These are phyloP conservation scores for Penstemon barbatus DNA, from an alignment of 257 asterid genomes.

Conservation along the genomic window DNA sequence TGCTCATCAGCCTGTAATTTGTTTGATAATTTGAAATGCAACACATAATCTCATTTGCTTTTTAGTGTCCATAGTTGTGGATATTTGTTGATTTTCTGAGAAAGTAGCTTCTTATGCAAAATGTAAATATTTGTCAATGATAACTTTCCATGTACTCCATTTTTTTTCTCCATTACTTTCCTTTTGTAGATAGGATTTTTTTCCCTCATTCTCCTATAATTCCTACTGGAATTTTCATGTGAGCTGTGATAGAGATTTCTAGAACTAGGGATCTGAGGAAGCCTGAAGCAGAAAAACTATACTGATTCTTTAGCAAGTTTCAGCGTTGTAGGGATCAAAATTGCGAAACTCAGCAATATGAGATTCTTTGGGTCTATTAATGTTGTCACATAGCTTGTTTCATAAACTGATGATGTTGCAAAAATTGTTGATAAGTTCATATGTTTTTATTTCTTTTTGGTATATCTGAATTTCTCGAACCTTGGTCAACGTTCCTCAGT, in stretches of 20 bases:
- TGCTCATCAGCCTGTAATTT: background rate
- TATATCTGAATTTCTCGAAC: conserved; percentile 7
- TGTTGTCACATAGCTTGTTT: background rate
- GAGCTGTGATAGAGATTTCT: background rate
- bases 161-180: background rate
- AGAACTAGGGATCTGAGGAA: conserved; percentile 21
- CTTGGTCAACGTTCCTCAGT: background rate
- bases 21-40: background rate
- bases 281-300: conserved; percentile 14
- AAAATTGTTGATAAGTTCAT: background rate
- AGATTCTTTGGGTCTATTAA: background rate
- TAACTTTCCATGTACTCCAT: background rate
- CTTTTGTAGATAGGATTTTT: conserved; percentile 4
- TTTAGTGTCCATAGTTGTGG: background rate
- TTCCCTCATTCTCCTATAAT: background rate
- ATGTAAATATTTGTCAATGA: background rate
- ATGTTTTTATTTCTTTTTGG: background rate
- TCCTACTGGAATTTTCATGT: background rate
- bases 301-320: conserved; percentile 13
- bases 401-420: background rate
- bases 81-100: background rate
- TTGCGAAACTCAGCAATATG: conserved; percentile 9
- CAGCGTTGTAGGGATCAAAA: background rate
- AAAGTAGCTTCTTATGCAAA: background rate
- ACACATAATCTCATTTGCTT: background rate